Evolutionary conservation across 1,139 yeast genomes (phyloP), one percentile per base, ranked within the genome.

Genomic region (Neolecta irregularis): DNA sequence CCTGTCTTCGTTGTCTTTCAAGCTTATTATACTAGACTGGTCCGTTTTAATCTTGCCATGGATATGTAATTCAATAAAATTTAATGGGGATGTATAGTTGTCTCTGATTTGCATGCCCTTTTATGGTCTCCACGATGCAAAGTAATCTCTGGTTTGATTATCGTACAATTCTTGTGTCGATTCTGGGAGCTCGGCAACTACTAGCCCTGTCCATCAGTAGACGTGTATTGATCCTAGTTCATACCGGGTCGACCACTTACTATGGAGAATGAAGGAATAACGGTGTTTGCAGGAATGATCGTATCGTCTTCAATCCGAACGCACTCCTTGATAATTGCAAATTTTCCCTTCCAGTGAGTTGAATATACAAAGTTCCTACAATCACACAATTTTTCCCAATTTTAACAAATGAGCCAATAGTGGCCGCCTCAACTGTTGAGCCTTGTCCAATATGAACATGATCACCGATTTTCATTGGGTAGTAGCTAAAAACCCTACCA

Each of bases 321-420:
- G 45, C 79, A 71, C 46, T 75, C 83, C 44, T 72, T 69, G 22
- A 77, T 56, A n/a, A 72, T 62, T 4, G 67, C 57, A 36, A 62
- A 55, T 40, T 61, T 58, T 6, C 67, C 48, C 60, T 17, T 68
- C 43, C 0, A 40, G 34, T 40, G 69, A 64, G 26, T 57, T 44
- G 1, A 48, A 44, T 19, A 67, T 11, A 2, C 4, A 8, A 6
- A 16, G 8, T 6, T 12, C 19, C 32, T 13, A 35, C 83, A 4
- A 77, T 57, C 6, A 58, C 44, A 21, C 76, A 77, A 36, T 77
- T 52, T 41, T 60, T 63, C 1, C 85, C 88, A 9, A 77, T 62
- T 31, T 56, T 59, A 2, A 67, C 68, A 53, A 65, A 62, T 15
- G 58, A 55, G 5, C 65, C 66, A 13, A 61, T 51, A 13, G 50